A percentile compares a stretch with the other conserved stretches of the same genome.
phyloP scores from a whole-genome alignment of 805 yeast species.

The Barnettozyma pratensis region DNA sequence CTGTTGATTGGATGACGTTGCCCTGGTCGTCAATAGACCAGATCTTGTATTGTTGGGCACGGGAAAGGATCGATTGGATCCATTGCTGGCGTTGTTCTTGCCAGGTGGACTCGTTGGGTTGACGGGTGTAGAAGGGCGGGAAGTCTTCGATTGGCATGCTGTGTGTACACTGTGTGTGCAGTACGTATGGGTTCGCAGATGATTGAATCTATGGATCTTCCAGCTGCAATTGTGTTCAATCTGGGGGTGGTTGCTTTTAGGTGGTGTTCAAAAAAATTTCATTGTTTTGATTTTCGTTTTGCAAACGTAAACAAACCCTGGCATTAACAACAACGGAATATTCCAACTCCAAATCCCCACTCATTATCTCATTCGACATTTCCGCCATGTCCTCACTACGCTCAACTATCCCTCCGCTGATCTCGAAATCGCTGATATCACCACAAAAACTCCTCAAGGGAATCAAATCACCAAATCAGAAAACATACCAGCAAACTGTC shows the following conservation, averaged over 20 bases:
- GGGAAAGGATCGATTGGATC: conserved; percentile 58
- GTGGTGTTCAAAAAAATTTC: too few species aligned
- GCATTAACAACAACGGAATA: too few species aligned
- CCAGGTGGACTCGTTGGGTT: conserved; percentile 76
- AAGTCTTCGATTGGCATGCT: conserved; percentile 35
- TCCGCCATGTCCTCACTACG: not conserved
- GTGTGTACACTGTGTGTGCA: not conserved
- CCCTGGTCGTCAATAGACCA: conserved; percentile 48
- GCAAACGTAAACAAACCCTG: too few species aligned
- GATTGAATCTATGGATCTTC: too few species aligned
- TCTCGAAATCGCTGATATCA: not conserved
- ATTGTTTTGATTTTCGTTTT: too few species aligned
- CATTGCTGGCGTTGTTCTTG: conserved; percentile 76
- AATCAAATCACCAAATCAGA: not conserved
- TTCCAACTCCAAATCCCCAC: too few species aligned
- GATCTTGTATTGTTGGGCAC: conserved; percentile 49
- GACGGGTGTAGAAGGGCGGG: conserved; percentile 90
- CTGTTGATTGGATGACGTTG: conserved; percentile 7
- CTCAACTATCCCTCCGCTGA: not conserved
- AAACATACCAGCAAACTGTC: conserved; percentile 21
- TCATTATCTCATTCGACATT: not conserved
- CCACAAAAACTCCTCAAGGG: not conserved
- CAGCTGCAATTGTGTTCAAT: too few species aligned
- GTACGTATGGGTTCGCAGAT: too few species aligned
- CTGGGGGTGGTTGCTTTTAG: too few species aligned